phyloP scores from a whole-genome alignment of 2,329 filamentous ascomycete species.

The Fusarium multiceps region DNA sequence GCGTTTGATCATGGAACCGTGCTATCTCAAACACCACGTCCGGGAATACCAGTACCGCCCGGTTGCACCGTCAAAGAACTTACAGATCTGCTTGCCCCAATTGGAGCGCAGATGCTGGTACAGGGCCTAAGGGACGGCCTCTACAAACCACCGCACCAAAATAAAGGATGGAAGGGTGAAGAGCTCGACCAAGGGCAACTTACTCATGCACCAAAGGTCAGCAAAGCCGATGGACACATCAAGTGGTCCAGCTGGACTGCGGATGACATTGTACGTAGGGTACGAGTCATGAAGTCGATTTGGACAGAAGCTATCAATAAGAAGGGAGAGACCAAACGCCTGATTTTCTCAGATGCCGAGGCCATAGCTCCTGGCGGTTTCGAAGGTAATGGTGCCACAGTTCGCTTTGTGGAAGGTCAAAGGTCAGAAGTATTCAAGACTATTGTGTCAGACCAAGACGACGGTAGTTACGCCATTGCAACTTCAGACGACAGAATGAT shows the following conservation, averaged over 20 bases:
- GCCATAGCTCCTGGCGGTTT: slow-evolving; percentile 23
- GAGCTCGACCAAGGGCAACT: slow-evolving; percentile 37
- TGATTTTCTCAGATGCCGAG: slow-evolving; percentile 55
- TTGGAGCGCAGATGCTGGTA: slow-evolving; percentile 79
- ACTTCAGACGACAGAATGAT: slow-evolving; percentile 39
- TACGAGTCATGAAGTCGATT: slow-evolving; percentile 71
- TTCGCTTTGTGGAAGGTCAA: slow-evolving; percentile 34
- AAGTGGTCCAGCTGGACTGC: slow-evolving; percentile 66
- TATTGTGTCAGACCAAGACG: slow-evolving; percentile 16
- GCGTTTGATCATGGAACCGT: slow-evolving; percentile 84
- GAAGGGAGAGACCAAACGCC: slow-evolving; percentile 47
- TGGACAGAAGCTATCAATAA: slow-evolving; percentile 65
- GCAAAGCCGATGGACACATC: slow-evolving; percentile 70
- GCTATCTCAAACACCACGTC: slow-evolving; percentile 73
- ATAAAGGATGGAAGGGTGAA: slow-evolving; percentile 47
- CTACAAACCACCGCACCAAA: slow-evolving; percentile 71
- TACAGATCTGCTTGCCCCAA: slow-evolving; percentile 63
- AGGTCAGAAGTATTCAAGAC: slow-evolving; percentile 12
- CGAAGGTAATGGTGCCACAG: background rate
- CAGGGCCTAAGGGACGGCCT: slow-evolving; percentile 69
- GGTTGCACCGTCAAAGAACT: slow-evolving; percentile 58
- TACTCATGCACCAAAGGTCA: slow-evolving; percentile 78
- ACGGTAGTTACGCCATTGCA: slow-evolving; percentile 42
- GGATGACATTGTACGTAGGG: slow-evolving; percentile 65
- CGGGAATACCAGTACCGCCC: slow-evolving; percentile 64